A percentile compares a stretch with the other conserved stretches of the same genome.
Conservation (phyloP, 2,329 filamentous ascomycete species). For the Trichoderma koningii region DNA sequence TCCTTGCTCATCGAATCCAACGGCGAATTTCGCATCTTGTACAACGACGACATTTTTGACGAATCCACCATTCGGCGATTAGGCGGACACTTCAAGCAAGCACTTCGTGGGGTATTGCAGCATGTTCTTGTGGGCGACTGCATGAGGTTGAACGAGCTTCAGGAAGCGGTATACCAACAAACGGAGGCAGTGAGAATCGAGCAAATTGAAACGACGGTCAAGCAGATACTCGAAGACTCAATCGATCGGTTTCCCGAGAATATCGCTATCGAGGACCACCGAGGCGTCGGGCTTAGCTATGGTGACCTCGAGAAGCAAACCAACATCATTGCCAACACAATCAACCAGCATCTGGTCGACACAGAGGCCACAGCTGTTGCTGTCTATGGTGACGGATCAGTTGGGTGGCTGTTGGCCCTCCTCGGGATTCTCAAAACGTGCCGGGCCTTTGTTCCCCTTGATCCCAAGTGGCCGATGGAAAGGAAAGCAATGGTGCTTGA, state of each 20-base stretch:
- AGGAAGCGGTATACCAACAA: neutral
- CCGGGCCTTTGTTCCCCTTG: conserved; percentile 20
- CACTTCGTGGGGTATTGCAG: conserved; percentile 5
- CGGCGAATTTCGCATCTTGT: conserved; percentile 1
- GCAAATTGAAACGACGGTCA: neutral
- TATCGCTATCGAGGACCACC: neutral
- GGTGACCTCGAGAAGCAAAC: neutral
- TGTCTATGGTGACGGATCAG: conserved; percentile 20
- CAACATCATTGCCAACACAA: neutral
- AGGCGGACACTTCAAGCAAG: conserved; percentile 19
- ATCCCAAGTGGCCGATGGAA: conserved; percentile 24
- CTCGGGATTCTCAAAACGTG: conserved; percentile 18
- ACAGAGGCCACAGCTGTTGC: neutral
- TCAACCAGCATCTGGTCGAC: neutral
- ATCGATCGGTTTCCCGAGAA: neutral
- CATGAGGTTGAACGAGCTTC: neutral
- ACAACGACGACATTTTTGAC: neutral
- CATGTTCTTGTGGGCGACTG: conserved; percentile 4
- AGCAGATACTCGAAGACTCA: neutral
- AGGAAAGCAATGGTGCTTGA: conserved; percentile 1
- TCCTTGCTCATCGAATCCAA: neutral
- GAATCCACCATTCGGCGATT: neutral
- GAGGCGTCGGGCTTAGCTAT: neutral
- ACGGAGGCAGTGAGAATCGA: neutral
- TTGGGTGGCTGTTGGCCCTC: conserved; percentile 20